These are phyloP conservation scores for Camelina hispida DNA, from an alignment of 345 rosid genomes.

Conservation along the genomic window DNA sequence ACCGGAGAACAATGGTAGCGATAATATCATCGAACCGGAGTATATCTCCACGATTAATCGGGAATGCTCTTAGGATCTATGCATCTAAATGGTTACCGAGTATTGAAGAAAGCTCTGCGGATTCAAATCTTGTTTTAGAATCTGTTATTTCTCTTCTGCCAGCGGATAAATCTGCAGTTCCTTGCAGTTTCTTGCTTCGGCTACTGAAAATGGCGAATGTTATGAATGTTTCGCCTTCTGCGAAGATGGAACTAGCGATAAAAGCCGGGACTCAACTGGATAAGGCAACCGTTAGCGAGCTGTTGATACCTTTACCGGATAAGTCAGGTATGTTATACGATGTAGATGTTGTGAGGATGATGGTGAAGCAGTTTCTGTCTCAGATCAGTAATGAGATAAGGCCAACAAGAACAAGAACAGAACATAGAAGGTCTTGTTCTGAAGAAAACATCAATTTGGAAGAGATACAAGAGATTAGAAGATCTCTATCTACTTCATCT, in stretches of 20 bases:
- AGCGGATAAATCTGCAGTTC: conserved; percentile 61
- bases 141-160: conserved; percentile 81
- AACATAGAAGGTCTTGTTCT: conserved; percentile 85
- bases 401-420: conserved; percentile 64
- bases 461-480: conserved; percentile 79
- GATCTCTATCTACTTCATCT: conserved; percentile 70
- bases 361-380: conserved; percentile 79
- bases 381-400: conserved; percentile 80
- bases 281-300: conserved; percentile 76
- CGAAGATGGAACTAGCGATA: conserved; percentile 75
- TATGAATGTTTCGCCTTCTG: conserved; percentile 59
- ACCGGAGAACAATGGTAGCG: conserved; percentile 78
- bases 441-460: conserved; percentile 74
- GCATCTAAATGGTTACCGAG: conserved; percentile 75
- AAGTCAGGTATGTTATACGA: conserved; percentile 62
- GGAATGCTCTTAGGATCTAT: conserved; percentile 79
- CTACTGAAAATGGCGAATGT: conserved; percentile 71
- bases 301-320: conserved; percentile 70
- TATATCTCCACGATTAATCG: conserved; percentile 61
- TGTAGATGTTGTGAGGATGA: conserved; percentile 68
- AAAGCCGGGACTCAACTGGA: conserved; percentile 80
- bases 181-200: conserved; percentile 80
- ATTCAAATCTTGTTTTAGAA: conserved; percentile 72
- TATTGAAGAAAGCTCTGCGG: conserved; percentile 48
- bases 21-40: conserved; percentile 70